Base-by-base conservation (phyloP, 441 rosid species). In the Francoa sonchifolia region DNA sequence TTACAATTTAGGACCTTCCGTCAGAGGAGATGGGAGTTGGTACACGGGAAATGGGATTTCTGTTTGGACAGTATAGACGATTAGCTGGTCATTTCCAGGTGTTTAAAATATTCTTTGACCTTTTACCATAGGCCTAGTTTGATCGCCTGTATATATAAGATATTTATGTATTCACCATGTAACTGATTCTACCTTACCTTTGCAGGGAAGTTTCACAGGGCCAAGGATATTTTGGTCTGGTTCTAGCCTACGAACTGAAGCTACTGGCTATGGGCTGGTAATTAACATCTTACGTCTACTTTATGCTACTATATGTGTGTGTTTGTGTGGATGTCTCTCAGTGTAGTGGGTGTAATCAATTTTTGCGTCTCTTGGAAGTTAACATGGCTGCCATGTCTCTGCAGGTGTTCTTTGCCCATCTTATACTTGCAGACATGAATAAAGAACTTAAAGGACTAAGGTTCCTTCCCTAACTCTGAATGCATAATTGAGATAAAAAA, bases 131-230 rank as follows among this genome's bases (percentile, higher is more conserved):
- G n/a, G n/a, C n/a, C n/a, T n/a, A n/a, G n/a, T n/a, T n/a, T n/a
- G n/a, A n/a, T n/a, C n/a, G n/a, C n/a, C n/a, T n/a, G n/a, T n/a
- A n/a, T n/a, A n/a, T n/a, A n/a, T n/a, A n/a, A n/a, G n/a, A n/a
- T n/a, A n/a, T n/a, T n/a, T n/a, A n/a, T n/a, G n/a, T n/a, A n/a
- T n/a, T n/a, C n/a, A n/a, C n/a, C n/a, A n/a, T n/a, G n/a, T n/a
- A n/a, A n/a, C n/a, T n/a, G n/a, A n/a, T n/a, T n/a, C n/a, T 72
- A 57, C 65, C 59, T 68, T 33, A 55, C 87, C 69, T 74, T 64
- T 82, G 93, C 96, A 90, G 96, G 99, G 99, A 73, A 92, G 96
- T 73, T 92, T 80, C 75, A 74, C 95, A 67, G 96, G 95, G 63
- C 95, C 99, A 19, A 73, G 88, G 57, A 79, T 77, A 71, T 86